Conservation (phyloP, 345 rosid genomes). For the Linum trigynum region DNA sequence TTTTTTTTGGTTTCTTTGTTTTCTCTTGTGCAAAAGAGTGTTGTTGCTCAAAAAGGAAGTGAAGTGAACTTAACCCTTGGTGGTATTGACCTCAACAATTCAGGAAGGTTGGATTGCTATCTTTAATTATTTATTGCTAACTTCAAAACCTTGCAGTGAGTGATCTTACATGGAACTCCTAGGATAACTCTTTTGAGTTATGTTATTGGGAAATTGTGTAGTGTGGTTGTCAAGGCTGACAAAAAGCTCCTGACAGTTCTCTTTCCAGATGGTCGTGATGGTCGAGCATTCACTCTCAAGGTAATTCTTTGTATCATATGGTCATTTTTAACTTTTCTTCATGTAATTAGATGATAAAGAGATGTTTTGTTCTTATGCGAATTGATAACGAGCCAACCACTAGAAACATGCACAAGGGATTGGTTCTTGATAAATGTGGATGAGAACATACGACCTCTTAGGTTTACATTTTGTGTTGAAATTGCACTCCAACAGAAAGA, state of each 20-base stretch:
- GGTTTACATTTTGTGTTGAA: not conserved
- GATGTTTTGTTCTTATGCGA: not conserved
- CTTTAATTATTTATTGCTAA: slow-evolving; percentile 14
- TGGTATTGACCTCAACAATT: slow-evolving; percentile 98
- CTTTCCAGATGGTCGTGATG: slow-evolving; percentile 94
- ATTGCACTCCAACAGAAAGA: not conserved
- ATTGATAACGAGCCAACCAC: not conserved
- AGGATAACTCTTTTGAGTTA: slow-evolving; percentile 21
- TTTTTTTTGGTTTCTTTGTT: not conserved
- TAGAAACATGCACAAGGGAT: not conserved
- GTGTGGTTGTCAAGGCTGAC: slow-evolving; percentile 93
- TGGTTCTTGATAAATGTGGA: not conserved
- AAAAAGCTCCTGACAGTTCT: slow-evolving; percentile 91
- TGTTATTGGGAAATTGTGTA: slow-evolving; percentile 25
- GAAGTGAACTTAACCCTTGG: slow-evolving; percentile 74
- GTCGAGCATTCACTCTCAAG: slow-evolving; percentile 94
- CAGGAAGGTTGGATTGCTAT: slow-evolving; percentile 98
- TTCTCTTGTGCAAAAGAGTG: slow-evolving; percentile 25
- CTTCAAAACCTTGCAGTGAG: slow-evolving; percentile 7
- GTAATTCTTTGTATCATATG: slow-evolving; percentile 24
- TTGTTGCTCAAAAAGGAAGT: slow-evolving; percentile 46
- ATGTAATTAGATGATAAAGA: not conserved
- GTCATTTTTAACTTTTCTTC: not conserved
- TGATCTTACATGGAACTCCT: slow-evolving; percentile 11
- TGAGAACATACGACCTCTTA: not conserved